phyloP scores from a whole-genome alignment of 2,329 filamentous ascomycete species.

The Botryotinia globosa region DNA sequence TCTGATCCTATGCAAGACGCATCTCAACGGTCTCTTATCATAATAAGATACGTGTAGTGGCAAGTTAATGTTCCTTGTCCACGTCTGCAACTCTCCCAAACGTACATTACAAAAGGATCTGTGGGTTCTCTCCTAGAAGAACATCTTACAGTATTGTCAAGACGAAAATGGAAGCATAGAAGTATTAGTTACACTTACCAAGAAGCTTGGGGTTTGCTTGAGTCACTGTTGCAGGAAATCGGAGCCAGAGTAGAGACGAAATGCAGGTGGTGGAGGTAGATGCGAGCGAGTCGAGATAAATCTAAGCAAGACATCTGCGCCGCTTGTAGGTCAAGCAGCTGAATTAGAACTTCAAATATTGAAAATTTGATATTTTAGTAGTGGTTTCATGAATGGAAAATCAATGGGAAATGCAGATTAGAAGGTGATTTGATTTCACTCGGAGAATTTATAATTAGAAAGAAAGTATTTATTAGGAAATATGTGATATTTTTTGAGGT shows the following conservation, averaged over 20 bases:
- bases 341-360: not conserved
- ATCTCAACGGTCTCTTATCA: not conserved
- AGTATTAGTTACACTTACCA: too few species aligned
- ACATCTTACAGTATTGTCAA: not conserved
- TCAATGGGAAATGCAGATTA: not conserved
- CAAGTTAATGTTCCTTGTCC: too few species aligned
- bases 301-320: not conserved
- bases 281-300: not conserved
- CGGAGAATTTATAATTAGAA: not conserved
- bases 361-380: not conserved
- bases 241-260: not conserved
- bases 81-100: not conserved
- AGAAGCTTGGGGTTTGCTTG: not conserved
- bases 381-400: not conserved
- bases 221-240: not conserved
- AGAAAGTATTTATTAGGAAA: not conserved
- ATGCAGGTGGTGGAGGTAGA: not conserved
- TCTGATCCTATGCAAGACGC: not conserved
- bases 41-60: not conserved
- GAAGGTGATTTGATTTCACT: not conserved
- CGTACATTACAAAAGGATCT: too few species aligned
- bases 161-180: not conserved
- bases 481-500: not conserved
- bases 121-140: too few species aligned
- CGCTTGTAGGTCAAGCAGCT: not conserved